Conservation (phyloP, 2,329 filamentous ascomycete species). For the Arthrobotrys megalospora region DNA sequence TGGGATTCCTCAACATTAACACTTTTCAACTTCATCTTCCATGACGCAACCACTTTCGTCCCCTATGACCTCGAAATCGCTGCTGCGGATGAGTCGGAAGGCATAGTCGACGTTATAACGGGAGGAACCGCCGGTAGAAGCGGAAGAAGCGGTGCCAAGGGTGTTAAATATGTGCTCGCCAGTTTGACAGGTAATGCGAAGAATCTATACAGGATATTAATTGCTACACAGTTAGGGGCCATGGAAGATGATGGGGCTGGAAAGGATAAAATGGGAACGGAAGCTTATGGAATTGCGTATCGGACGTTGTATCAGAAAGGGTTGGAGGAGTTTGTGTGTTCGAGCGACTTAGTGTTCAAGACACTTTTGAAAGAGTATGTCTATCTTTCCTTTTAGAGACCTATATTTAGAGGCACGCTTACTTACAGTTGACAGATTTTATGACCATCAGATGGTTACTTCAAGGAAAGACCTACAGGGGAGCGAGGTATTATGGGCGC, state of each 20-base stretch:
- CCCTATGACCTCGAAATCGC: constrained; percentile 82
- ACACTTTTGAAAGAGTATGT: constrained; percentile 90
- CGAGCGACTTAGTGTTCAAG: constrained; percentile 94
- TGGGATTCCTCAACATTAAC: constrained; percentile 91
- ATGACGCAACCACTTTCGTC: constrained; percentile 92
- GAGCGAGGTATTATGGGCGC: constrained; percentile 86
- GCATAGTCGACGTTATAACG: constrained; percentile 78
- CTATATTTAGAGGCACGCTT: background rate
- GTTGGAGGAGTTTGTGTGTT: constrained; percentile 96
- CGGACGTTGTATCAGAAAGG: constrained; percentile 93
- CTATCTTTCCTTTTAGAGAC: background rate
- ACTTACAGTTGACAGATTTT: constrained; percentile 75
- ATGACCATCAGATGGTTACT: constrained; percentile 97
- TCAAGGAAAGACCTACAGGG: constrained; percentile 88
- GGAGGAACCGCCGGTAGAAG: constrained; percentile 62
- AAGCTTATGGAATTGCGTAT: constrained; percentile 83
- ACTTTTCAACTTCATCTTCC: constrained; percentile 87
- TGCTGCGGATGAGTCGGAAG: constrained; percentile 76
- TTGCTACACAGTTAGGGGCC: constrained; percentile 84
- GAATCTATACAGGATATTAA: constrained; percentile 85
- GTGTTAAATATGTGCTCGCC: constrained; percentile 89
- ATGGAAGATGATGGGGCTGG: constrained; percentile 74
- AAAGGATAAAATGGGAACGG: constrained; percentile 71
- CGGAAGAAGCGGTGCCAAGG: constrained; percentile 78
- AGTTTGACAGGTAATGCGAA: constrained; percentile 93